Evolutionary conservation across 2,329 filamentous ascomycete genomes (phyloP).

Genomic region (Calonectria pauciramosa): DNA sequence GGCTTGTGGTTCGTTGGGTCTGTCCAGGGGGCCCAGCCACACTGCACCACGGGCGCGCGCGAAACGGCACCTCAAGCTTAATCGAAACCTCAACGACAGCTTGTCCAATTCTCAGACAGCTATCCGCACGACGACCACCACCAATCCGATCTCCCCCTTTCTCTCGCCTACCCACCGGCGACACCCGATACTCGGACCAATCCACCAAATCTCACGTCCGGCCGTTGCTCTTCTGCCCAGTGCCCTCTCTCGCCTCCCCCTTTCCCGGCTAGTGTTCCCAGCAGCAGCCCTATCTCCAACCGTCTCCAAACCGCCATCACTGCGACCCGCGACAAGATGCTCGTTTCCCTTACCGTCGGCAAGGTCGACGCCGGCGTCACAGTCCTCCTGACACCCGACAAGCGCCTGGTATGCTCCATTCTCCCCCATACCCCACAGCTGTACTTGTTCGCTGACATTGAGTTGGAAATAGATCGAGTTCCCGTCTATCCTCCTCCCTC

Average conservation of each 20-base stretch:
- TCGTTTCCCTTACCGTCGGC: conserved; percentile 97
- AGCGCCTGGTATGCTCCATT: conserved; percentile 81
- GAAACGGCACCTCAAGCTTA: conserved; percentile 20
- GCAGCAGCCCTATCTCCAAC: conserved; percentile 5
- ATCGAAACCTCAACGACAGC: conserved; percentile 31
- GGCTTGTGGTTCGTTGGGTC: no score
- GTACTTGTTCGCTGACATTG: neutral
- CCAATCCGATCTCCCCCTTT: neutral
- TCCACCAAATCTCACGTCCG: neutral
- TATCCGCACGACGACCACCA: conserved; percentile 4
- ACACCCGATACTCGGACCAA: neutral
- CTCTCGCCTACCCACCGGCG: neutral
- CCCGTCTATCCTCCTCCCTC: conserved; percentile 94
- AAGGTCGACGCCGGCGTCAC: conserved; percentile 99
- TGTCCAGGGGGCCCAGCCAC: conserved; percentile 15
- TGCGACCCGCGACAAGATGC: conserved; percentile 70
- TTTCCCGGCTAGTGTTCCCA: neutral
- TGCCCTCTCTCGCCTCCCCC: conserved; percentile 2
- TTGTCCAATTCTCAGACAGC: conserved; percentile 27
- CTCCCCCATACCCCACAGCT: neutral
- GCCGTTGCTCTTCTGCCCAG: neutral
- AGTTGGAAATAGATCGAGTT: conserved; percentile 85
- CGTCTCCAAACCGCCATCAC: conserved; percentile 18
- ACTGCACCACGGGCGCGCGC: neutral
- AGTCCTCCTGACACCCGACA: conserved; percentile 95